phyloP scores from a whole-genome alignment of 345 rosid genomes.

The Garcia nutans region DNA sequence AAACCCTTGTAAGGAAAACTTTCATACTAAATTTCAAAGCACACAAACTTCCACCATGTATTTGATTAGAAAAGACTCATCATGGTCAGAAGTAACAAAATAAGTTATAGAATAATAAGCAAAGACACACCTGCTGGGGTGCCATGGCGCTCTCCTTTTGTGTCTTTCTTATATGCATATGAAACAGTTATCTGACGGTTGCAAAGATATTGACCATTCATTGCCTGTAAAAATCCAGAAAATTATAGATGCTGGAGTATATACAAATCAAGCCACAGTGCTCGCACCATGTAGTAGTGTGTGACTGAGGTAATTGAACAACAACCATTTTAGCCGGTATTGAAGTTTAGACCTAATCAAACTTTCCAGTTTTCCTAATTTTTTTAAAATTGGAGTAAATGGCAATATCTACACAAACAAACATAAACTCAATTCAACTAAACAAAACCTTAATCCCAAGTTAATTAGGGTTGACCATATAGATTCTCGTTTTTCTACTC shows the following conservation, averaged over 20 bases:
- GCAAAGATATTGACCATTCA: slow-evolving; percentile 96
- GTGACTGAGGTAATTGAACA: background rate
- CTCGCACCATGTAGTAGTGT: background rate
- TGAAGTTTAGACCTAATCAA: background rate
- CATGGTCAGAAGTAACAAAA: background rate
- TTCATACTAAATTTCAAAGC: too few species aligned
- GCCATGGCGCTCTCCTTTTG: slow-evolving; percentile 97
- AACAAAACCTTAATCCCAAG: too few species aligned
- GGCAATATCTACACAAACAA: too few species aligned
- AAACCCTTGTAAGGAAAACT: too few species aligned
- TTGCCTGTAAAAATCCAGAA: slow-evolving; percentile 52
- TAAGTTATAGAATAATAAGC: background rate
- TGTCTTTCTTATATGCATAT: slow-evolving; percentile 94
- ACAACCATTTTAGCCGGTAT: background rate
- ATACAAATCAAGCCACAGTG: background rate
- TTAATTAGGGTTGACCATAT: too few species aligned
- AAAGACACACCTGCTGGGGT: slow-evolving; percentile 83
- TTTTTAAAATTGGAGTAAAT: background rate
- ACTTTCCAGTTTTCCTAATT: background rate
- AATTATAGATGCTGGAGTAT: background rate
- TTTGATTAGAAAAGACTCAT: background rate
- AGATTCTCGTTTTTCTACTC: too few species aligned
- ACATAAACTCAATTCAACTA: too few species aligned
- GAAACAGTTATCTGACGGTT: slow-evolving; percentile 97
- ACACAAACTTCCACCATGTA: background rate